Conservation (phyloP, 176 grass and related monocot genomes). For the Zoysia japonica region DNA sequence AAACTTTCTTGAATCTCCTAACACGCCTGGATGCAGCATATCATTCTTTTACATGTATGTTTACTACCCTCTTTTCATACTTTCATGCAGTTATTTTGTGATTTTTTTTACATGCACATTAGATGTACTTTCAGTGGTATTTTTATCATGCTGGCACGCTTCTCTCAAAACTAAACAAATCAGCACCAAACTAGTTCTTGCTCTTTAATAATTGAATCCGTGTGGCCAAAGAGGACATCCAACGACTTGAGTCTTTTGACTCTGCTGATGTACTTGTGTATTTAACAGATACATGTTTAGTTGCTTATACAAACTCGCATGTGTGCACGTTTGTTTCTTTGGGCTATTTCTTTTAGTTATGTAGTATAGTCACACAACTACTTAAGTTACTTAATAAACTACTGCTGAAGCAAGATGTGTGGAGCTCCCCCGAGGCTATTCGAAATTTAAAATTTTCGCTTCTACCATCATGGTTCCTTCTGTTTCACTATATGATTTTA, state of each 20-base stretch:
- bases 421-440: neutral
- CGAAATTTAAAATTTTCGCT: conserved; percentile 12
- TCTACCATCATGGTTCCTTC: conserved; percentile 9
- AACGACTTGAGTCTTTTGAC: neutral
- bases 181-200: conserved; percentile 5
- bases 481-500: conserved; percentile 23
- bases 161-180: conserved; percentile 25
- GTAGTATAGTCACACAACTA: neutral
- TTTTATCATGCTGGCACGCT: conserved; percentile 10
- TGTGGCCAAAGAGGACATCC: neutral
- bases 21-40: conserved; percentile 73
- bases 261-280: conserved; percentile 23
- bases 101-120: conserved; percentile 23
- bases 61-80: conserved; percentile 21
- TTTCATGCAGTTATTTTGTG: conserved; percentile 21
- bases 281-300: conserved; percentile 21
- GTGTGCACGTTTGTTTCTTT: no score
- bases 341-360: conserved; percentile 5
- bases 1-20: conserved; percentile 71
- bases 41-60: conserved; percentile 85
- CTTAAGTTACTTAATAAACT: neutral
- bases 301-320: neutral
- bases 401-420: conserved; percentile 20
- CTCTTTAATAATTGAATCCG: conserved; percentile 8
- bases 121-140: neutral